These are phyloP conservation scores for Fomitopsis pinicola DNA, from an alignment of 1,284 basidiomycete genomes.

Conservation along the genomic window DNA sequence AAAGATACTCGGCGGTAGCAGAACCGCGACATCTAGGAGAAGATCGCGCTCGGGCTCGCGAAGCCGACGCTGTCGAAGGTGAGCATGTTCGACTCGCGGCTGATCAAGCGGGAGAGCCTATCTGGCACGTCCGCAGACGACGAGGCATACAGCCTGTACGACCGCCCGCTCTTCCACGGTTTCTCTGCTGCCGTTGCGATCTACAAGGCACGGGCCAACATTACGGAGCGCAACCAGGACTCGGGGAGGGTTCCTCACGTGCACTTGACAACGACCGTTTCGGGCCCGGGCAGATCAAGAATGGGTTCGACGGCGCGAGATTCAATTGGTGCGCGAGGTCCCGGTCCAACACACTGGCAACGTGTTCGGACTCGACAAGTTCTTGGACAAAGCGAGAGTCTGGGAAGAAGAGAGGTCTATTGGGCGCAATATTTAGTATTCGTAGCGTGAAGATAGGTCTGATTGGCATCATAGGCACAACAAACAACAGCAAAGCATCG, in stretches of 20 bases:
- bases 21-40: conserved; percentile 99
- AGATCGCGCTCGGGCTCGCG: conserved; percentile 95
- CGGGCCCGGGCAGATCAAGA: conserved; percentile 77
- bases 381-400: conserved; percentile 96
- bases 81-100: conserved; percentile 92
- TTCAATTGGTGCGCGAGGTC: conserved; percentile 80
- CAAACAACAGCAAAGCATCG: no score
- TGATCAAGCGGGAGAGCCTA: conserved; percentile 96
- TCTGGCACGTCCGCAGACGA: conserved; percentile 84
- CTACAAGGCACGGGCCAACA: conserved; percentile 89
- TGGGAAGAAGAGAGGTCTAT: conserved; percentile 88
- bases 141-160: conserved; percentile 92
- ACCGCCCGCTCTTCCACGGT: conserved; percentile 93
- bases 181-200: conserved; percentile 96
- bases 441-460: no score
- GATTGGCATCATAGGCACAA: no score
- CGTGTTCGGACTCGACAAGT: conserved; percentile 98
- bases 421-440: no score
- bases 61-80: conserved; percentile 96
- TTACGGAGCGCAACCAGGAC: conserved; percentile 81
- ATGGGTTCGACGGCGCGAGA: conserved; percentile 89
- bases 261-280: conserved; percentile 95
- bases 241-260: conserved; percentile 85
- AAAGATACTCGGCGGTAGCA: conserved; percentile 90
- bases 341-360: conserved; percentile 97